Evolutionary conservation across 441 rosid genomes (phyloP), one percentile per base, ranked within the genome.

Genomic region (Pelargonium cotyledonis): DNA sequence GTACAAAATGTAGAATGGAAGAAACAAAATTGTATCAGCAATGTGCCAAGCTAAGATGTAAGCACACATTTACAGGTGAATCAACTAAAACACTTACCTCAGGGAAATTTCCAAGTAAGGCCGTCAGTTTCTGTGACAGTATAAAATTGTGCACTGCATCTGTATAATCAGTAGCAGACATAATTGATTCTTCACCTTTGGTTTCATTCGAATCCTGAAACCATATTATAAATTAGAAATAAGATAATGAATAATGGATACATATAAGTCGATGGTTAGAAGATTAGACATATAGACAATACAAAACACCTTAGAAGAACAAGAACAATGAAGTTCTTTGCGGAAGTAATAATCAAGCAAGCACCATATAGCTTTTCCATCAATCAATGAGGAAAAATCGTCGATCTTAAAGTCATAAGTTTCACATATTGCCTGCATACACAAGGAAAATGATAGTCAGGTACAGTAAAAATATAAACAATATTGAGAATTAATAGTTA

Each of bases 361-460:
- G 77, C 93, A 94, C 98, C 97, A 91, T 71, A 94, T 79, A 76
- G 95, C 96, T 85, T 84, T 89, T 73, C 98, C 97, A 72, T 94
- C 94, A 65, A 80, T 83, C 79, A 91, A 55, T 71, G 96, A 86
- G 67, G 84, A 68, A 78, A 88, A 80, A 65, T 71, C 72, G 53
- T 83, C 85, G 66, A 88, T 68, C 68, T 76, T 65, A 79, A 82
- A 75, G 68, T 88, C 85, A 78, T 89, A 86, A 55, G 80, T 81
- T 73, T 75, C 74, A 31, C 96, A 79, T 58, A 91, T 78, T 73
- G 88, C 87, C 98, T 94, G 84, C 72, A 80, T 72, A 53, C 66
- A 72, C 61, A 78, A 72, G 6, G 57, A 31, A 8, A 67, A 64
- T 44, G 51, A 47, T 47, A 55, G 44, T 40, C 31, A 75, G 47